Percentiles rank a stretch among this genome's conserved stretches.
Evolutionary conservation across 768 basidiomycete genomes (phyloP).

Genomic region (Ramaria rubella): DNA sequence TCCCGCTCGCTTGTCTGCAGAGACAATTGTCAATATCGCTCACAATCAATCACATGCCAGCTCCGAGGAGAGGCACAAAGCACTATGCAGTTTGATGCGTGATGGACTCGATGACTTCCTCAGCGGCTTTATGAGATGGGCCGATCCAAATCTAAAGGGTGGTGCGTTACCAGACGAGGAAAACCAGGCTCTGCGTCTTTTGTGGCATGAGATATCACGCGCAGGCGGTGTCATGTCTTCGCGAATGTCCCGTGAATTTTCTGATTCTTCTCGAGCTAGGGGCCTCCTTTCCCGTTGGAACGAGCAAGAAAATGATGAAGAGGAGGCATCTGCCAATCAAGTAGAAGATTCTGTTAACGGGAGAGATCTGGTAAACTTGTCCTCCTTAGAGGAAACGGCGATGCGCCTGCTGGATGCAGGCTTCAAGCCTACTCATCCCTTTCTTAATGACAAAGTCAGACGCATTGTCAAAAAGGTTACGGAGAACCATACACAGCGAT

Average conservation of each 20-base stretch:
- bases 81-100: slow-evolving; percentile 30
- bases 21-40: slow-evolving; percentile 55
- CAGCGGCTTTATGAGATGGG: slow-evolving; percentile 13
- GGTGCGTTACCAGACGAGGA: too few species aligned
- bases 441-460: slow-evolving; percentile 49
- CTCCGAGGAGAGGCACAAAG: not conserved
- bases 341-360: slow-evolving; percentile 60
- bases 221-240: not conserved
- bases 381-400: slow-evolving; percentile 53
- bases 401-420: slow-evolving; percentile 55
- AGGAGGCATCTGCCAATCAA: slow-evolving; percentile 26
- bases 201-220: slow-evolving; percentile 19
- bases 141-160: slow-evolving; percentile 21
- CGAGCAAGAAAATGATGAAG: not conserved
- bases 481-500: slow-evolving; percentile 34
- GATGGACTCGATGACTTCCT: slow-evolving; percentile 13
- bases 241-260: slow-evolving; percentile 1
- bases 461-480: slow-evolving; percentile 39
- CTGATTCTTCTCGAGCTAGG: not conserved
- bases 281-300: not conserved
- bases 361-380: too few species aligned
- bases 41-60: slow-evolving; percentile 55
- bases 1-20: slow-evolving; percentile 42
- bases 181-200: slow-evolving; percentile 12
- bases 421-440: slow-evolving; percentile 42